A percentile compares a stretch with the other conserved stretches of the same genome.
Conservation (phyloP, 2,329 filamentous ascomycete species). For the Colletotrichum graminicola region DNA sequence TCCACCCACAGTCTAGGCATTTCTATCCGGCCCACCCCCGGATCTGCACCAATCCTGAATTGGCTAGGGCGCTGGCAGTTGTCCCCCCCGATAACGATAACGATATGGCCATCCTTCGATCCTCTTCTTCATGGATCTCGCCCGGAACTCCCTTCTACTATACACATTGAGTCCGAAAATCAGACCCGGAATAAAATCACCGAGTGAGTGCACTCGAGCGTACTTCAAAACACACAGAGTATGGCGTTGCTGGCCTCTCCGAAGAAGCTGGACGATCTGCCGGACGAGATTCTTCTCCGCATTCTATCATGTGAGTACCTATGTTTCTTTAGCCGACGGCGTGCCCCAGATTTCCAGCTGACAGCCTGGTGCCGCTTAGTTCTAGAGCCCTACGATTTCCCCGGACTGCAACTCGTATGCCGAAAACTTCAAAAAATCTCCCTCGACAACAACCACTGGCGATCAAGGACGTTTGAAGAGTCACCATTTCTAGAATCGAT, state of each 20-base stretch:
- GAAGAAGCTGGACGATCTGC: conserved; percentile 64
- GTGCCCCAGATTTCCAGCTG: conserved; percentile 23
- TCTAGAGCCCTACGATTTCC: conserved; percentile 74
- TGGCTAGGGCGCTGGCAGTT: conserved; percentile 19
- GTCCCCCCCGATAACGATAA: conserved; percentile 37
- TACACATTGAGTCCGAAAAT: conserved; percentile 16
- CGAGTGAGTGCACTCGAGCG: conserved; percentile 4
- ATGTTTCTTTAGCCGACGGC: conserved; percentile 15
- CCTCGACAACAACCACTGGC: conserved; percentile 84
- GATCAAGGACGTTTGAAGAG: conserved; percentile 77
- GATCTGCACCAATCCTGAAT: conserved; percentile 35
- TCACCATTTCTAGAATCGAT: conserved; percentile 76
- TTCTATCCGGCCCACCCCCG: conserved; percentile 40
- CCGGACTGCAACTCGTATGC: conserved; percentile 77
- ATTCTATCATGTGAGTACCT: conserved; percentile 56
- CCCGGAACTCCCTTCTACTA: conserved; percentile 34
- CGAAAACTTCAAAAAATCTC: conserved; percentile 74
- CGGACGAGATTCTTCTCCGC: conserved; percentile 73
- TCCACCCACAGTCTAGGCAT: conserved; percentile 37
- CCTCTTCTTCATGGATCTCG: conserved; percentile 35
- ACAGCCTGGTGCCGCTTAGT: conserved; percentile 55
- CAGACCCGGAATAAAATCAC: conserved; percentile 17
- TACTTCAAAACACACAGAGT: conserved; percentile 39
- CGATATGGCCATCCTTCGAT: conserved; percentile 39
- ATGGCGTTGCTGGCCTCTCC: conserved; percentile 39